Percentiles rank a stretch among this genome's conserved stretches.
Conservation (phyloP, 768 basidiomycete species). For the Serendipita vermifera region DNA sequence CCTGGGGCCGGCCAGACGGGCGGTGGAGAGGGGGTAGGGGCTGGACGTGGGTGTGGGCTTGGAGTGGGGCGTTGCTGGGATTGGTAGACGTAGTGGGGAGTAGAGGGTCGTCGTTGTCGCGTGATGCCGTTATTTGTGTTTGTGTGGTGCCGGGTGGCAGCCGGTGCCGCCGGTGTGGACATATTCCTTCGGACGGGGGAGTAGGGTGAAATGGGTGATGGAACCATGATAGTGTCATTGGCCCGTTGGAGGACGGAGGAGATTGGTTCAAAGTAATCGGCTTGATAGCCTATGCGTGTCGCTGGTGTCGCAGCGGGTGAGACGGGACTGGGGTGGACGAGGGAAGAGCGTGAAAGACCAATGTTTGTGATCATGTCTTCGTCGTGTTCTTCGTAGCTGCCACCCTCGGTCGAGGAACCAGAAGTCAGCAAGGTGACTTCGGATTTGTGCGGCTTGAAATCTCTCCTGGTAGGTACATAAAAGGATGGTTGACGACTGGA, state of each 20-base stretch:
- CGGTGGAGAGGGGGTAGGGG: neutral
- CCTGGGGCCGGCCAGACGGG: neutral
- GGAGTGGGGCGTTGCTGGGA: neutral
- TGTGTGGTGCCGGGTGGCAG: neutral
- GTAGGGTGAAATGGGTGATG: neutral
- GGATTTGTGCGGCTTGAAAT: neutral
- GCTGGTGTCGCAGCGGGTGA: neutral
- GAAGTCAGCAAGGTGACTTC: neutral
- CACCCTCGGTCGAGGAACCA: neutral
- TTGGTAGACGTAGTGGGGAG: no score
- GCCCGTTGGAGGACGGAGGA: conserved; percentile 4
- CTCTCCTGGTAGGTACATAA: neutral
- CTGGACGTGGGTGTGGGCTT: neutral
- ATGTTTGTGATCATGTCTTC: neutral
- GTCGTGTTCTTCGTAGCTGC: neutral
- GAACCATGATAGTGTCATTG: neutral
- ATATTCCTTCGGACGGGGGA: no score
- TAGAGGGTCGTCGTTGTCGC: neutral
- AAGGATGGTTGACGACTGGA: conserved; percentile 1
- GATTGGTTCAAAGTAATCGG: conserved; percentile 1
- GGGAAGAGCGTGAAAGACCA: neutral
- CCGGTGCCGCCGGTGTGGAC: neutral
- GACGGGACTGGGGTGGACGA: neutral
- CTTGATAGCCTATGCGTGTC: neutral
- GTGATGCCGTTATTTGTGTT: neutral